These are phyloP conservation scores for Mariannaea elegans DNA, from an alignment of 2,329 filamentous ascomycete species.

Conservation along the genomic window DNA sequence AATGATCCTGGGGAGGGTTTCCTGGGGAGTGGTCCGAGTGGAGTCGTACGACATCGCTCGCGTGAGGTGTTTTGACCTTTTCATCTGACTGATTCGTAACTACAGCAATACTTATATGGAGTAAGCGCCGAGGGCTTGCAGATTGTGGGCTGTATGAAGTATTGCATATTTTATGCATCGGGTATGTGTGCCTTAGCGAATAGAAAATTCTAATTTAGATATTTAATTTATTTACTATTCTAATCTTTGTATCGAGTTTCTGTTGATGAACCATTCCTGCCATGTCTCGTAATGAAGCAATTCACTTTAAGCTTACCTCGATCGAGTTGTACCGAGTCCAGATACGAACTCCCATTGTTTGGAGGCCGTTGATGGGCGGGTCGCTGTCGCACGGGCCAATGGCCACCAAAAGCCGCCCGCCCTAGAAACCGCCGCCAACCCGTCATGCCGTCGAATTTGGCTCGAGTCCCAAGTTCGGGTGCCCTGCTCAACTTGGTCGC, in stretches of 20 bases:
- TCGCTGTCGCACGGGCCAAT: background rate
- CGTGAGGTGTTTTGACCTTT: constrained; percentile 27
- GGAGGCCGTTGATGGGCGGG: constrained; percentile 26
- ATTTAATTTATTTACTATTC: too few relatives aligned
- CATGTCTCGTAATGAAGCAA: too few relatives aligned
- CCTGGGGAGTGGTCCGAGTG: background rate
- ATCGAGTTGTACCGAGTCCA: constrained; percentile 21
- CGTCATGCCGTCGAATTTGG: background rate
- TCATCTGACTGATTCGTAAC: too few relatives aligned
- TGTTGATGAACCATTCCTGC: too few relatives aligned
- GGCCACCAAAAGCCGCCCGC: background rate
- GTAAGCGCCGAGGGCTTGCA: too few relatives aligned
- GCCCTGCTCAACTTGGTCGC: background rate
- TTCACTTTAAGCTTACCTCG: constrained; percentile 25
- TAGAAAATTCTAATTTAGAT: too few relatives aligned
- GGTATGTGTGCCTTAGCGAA: too few relatives aligned
- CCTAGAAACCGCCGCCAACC: background rate
- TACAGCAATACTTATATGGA: too few relatives aligned
- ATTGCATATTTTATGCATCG: too few relatives aligned
- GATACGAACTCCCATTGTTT: background rate
- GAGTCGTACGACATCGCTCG: constrained; percentile 24
- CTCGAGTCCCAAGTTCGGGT: background rate
- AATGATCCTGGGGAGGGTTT: too few relatives aligned
- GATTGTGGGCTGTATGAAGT: too few relatives aligned
- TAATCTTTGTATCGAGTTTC: too few relatives aligned